Base-by-base conservation (phyloP, 1,284 basidiomycete genomes). In the Microbotryum saponariae region DNA sequence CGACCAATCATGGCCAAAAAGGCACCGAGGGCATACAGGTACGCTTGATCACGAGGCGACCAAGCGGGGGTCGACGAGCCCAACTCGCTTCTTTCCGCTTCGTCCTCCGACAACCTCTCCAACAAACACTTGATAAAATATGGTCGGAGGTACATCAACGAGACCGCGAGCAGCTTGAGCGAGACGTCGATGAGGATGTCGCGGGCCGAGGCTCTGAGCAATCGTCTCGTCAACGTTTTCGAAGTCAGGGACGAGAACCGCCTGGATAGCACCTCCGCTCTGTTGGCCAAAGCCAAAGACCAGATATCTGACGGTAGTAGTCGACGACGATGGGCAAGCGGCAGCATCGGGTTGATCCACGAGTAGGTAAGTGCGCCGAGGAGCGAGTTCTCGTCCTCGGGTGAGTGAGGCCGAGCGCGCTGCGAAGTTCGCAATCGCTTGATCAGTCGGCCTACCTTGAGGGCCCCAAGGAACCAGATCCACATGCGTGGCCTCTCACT, bases 331-430 rank as follows among this genome's bases (percentile, higher is more conserved):
- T 14, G 33, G 21, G 63, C 67, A 7, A 61, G 45, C 7, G 51
- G 51, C 70, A 90, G 83, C 53, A 90, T 77, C 1, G 85, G 82
- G 69, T 84, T 82, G 51, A 91, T 80, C 77, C 89, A 91, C 2
- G 82, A 80, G 73, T 90, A 90, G 1, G 82, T 83, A 56, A 82
- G 78, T 86, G 88, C 90, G n/a, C 82, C 78, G 81, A 83, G 86
- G 18, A 91, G 76, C n/a, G 80, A 84, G 49, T 83, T 85, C 60
- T 80, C 78, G 72, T 91, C 88, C 74, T 91, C 88, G 4, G 85
- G 81, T 80, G 48, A 85, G 71, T n/a, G 79, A 73, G 58, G 75
- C 14, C 44, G 48, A 14, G 21, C 16, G 12, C 21, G 33, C 48
- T 59, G 51, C 37, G 37, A 42, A 42, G 37, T 1, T 42, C 14